These are phyloP conservation scores for Avena sativa DNA, from an alignment of 176 grass and related monocot species.

Conservation along the genomic window DNA sequence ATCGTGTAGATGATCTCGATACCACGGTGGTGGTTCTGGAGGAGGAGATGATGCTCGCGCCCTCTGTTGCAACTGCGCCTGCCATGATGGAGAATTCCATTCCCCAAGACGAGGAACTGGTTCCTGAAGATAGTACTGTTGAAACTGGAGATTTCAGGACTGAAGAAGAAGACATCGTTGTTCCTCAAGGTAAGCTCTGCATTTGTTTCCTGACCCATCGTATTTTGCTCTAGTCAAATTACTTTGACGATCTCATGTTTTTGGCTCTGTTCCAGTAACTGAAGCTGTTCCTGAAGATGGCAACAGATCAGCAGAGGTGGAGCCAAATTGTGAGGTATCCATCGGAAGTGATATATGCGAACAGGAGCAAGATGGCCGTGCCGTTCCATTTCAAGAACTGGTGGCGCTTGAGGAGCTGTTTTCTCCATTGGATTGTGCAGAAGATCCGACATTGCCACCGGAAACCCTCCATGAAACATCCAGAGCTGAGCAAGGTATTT, in stretches of 20 bases:
- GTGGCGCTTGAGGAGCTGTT: conserved; percentile 9
- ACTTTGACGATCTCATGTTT: background rate
- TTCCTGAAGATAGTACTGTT: conserved; percentile 30
- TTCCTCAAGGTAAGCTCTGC: conserved; percentile 43
- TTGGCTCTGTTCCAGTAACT: background rate
- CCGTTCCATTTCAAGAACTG: conserved; percentile 41
- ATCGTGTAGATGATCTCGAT: conserved; percentile 36
- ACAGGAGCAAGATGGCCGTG: conserved; percentile 50
- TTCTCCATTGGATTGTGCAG: conserved; percentile 22
- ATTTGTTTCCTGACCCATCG: background rate
- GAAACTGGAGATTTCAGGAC: conserved; percentile 9
- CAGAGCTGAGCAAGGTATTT: conserved; percentile 43
- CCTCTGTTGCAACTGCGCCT: background rate
- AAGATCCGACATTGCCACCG: conserved; percentile 39
- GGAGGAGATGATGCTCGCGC: conserved; percentile 62
- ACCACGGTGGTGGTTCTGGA: conserved; percentile 50
- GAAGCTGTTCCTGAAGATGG: conserved; percentile 59
- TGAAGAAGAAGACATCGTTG: conserved; percentile 30
- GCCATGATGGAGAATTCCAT: background rate
- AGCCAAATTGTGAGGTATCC: conserved; percentile 65
- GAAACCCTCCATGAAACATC: conserved; percentile 23
- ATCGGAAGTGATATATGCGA: conserved; percentile 86
- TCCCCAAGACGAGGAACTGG: background rate
- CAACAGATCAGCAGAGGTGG: conserved; percentile 53
- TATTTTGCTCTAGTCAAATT: background rate